Base-by-base conservation (phyloP, 2,329 filamentous ascomycete species). In the Dryadomyces quercus-mongolicae region DNA sequence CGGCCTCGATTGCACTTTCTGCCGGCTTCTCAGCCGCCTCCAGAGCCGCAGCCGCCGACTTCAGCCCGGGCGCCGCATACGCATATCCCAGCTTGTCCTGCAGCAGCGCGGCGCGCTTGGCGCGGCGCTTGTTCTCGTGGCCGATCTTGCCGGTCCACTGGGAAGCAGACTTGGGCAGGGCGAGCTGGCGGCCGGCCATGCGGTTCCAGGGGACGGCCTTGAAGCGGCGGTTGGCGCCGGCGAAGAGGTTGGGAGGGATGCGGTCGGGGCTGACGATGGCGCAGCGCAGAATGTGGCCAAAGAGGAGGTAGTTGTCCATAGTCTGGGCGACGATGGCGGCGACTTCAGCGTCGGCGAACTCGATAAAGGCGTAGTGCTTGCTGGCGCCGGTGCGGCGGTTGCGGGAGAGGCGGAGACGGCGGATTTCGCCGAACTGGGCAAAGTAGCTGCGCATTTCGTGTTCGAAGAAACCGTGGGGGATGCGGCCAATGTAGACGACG, bases 261-360 rank as follows among this genome's bases (percentile, higher is more conserved):
- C 91, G 83, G 57, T 87, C 88, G 55, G 81, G 73, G 5, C 87
- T 81, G 3, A 96, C 79, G 22, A 60, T 55, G 55, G 55, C 53
- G 70, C 91, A 92, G 70, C 94, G 92, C 62, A 98, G 76, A 58
- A 97, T 86, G 67, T 96, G 92, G 6, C 89, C 88, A 68, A 95
- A 97, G 65, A 98, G 78, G 43, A 97, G 81, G 70, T 98, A 98
- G 71, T 91, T 94, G 75, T 96, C 82, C 93, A 98, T 98, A 21
- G 93, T 95, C 72, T 90, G 88, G 51, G 88, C 85, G 34, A 95
- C 92, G 62, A 97, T 90, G 63, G 88, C 85, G 43, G 93, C 92
- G n/a, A 78, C 80, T 60, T 70, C 71, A 50, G 90, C 87, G 55
- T 89, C 84, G 38, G 76, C 73, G 65, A 98, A 98, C 71, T 98